A percentile compares a stretch with the other conserved stretches of the same genome.
phyloP scores from a whole-genome alignment of 2,329 filamentous ascomycete species.

The Colletotrichum brevisporum region DNA sequence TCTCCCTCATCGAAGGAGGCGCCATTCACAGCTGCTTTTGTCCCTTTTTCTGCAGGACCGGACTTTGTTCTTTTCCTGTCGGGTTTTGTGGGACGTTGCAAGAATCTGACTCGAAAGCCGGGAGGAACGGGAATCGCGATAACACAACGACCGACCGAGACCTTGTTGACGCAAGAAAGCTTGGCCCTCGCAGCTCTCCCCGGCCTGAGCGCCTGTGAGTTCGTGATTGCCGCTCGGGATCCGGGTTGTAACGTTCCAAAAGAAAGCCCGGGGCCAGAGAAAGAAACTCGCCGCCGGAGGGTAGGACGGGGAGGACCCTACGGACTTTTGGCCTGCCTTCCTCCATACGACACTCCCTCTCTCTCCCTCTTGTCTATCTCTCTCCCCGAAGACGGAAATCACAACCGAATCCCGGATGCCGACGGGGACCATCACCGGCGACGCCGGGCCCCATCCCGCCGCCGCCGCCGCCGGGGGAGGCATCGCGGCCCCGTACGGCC shows the following conservation, averaged over 20 bases:
- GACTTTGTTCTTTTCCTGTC: background rate
- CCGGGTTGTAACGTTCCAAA: constrained; percentile 4
- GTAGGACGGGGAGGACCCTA: background rate
- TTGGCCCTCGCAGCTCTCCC: background rate
- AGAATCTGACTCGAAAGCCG: constrained; percentile 21
- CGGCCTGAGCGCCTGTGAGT: no score
- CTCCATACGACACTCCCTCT: background rate
- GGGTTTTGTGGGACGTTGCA: background rate
- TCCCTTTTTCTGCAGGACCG: background rate
- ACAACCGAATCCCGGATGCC: constrained; percentile 34
- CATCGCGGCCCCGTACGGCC: constrained; percentile 55
- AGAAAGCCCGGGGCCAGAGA: background rate
- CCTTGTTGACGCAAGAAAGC: background rate
- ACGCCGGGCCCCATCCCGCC: constrained; percentile 29
- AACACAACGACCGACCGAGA: background rate
- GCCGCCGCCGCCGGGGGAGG: constrained; percentile 17
- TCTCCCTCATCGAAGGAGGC: constrained; percentile 8
- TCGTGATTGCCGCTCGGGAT: background rate
- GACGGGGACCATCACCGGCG: constrained; percentile 20
- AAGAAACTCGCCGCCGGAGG: constrained; percentile 8
- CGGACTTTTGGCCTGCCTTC: constrained; percentile 17
- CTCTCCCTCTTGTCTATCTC: no score
- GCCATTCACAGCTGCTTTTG: background rate
- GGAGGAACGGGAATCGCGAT: background rate
- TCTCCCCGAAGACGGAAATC: background rate